Conservation (phyloP, 495 filamentous ascomycete genomes). For the Neurospora africana region DNA sequence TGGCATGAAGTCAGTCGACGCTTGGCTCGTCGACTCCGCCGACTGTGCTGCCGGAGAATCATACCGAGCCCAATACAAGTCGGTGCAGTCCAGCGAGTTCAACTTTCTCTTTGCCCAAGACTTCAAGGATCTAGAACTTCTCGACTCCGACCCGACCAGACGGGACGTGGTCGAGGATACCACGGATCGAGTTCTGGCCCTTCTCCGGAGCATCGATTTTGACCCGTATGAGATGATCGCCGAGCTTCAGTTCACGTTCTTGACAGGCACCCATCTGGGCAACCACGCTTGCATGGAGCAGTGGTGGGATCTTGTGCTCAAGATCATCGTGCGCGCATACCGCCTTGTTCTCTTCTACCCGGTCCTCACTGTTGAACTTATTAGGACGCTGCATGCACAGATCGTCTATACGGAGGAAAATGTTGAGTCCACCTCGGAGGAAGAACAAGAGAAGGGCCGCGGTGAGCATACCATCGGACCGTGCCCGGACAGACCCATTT, state of each 20-base stretch:
- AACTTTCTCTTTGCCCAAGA: slow-evolving; percentile 44
- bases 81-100: slow-evolving; percentile 20
- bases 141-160: slow-evolving; percentile 38
- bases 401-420: slow-evolving; percentile 57
- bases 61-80: slow-evolving; percentile 14
- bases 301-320: slow-evolving; percentile 65
- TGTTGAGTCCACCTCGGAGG: slow-evolving; percentile 35
- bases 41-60: slow-evolving; percentile 24
- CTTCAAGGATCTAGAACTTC: slow-evolving; percentile 59
- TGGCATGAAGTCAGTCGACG: slow-evolving; percentile 23
- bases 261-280: slow-evolving; percentile 69
- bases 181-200: slow-evolving; percentile 18
- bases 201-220: slow-evolving; percentile 8
- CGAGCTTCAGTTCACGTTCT: slow-evolving; percentile 76
- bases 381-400: slow-evolving; percentile 59
- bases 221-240: slow-evolving; percentile 53
- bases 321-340: slow-evolving; percentile 59
- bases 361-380: slow-evolving; percentile 46
- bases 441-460: slow-evolving; percentile 6
- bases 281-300: slow-evolving; percentile 82
- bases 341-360: slow-evolving; percentile 45
- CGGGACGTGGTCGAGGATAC: slow-evolving; percentile 22
- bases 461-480: slow-evolving; percentile 1
- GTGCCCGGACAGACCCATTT: slow-evolving; percentile 24
- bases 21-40: slow-evolving; percentile 44